Percentiles rank a stretch among this genome's conserved stretches.
phyloP scores from a whole-genome alignment of 192 early-diverging fungal genomes.

The Rhizoclosmatium sp. region DNA sequence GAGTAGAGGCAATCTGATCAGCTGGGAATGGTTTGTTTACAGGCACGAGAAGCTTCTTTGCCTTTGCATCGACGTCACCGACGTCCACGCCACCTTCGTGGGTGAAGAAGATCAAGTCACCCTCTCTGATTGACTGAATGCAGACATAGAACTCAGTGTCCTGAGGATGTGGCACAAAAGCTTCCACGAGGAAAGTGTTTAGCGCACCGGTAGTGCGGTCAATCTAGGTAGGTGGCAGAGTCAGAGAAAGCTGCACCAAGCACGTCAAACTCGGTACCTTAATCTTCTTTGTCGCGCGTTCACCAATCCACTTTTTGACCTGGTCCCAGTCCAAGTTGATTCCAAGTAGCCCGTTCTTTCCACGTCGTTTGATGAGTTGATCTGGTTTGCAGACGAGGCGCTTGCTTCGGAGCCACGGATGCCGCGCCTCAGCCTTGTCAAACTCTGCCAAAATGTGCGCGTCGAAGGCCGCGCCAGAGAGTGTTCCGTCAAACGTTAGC shows the following conservation, averaged over 20 bases:
- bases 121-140: slow-evolving; percentile 95
- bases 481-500: slow-evolving; percentile 70
- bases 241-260: no score
- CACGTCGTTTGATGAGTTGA: slow-evolving; percentile 97
- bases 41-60: slow-evolving; percentile 81
- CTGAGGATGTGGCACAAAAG: slow-evolving; percentile 89
- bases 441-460: slow-evolving; percentile 70
- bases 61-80: slow-evolving; percentile 98
- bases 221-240: slow-evolving; percentile 56
- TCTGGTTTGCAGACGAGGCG: slow-evolving; percentile 98
- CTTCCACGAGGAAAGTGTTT: slow-evolving; percentile 95
- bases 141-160: slow-evolving; percentile 97
- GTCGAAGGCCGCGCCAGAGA: slow-evolving; percentile 12
- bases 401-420: slow-evolving; percentile 84
- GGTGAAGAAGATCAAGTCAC: slow-evolving; percentile 96
- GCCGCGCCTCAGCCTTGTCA: slow-evolving; percentile 71
- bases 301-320: slow-evolving; percentile 89
- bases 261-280: slow-evolving; percentile 53
- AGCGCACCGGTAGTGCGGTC: slow-evolving; percentile 84
- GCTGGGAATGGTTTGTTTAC: slow-evolving; percentile 81
- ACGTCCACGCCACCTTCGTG: slow-evolving; percentile 99
- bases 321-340: slow-evolving; percentile 90
- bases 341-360: slow-evolving; percentile 93
- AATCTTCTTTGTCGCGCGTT: slow-evolving; percentile 86
- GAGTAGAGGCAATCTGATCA: slow-evolving; percentile 66